Evolutionary conservation across 148 eudicot species (phyloP).

Genomic region (Heliosperma pusillum): DNA sequence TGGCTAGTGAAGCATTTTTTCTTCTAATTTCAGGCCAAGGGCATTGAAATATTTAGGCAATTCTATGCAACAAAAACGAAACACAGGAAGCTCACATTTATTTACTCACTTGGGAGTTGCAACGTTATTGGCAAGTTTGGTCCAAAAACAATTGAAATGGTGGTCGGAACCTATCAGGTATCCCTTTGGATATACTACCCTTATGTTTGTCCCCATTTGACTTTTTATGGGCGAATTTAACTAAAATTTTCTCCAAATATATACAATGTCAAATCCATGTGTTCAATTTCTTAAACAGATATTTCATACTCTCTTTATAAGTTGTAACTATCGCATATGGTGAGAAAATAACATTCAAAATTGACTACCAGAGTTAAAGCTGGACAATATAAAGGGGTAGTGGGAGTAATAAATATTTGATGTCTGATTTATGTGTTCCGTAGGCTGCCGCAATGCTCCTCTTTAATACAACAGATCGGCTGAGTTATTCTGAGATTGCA

Average conservation of each 20-base stretch:
- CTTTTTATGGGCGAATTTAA: no score
- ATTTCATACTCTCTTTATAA: no score
- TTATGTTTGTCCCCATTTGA: no score
- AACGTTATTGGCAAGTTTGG: conserved; percentile 39
- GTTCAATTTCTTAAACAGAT: no score
- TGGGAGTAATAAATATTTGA: no score
- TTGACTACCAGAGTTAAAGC: no score
- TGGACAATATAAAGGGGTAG: no score
- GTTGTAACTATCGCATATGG: no score
- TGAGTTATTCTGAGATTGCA: conserved; percentile 36
- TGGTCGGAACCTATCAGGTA: conserved; percentile 47
- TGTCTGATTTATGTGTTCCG: background rate
- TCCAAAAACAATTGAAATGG: conserved; percentile 37
- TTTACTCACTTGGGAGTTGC: conserved; percentile 48
- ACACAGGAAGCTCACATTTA: conserved; percentile 79
- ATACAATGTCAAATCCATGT: no score
- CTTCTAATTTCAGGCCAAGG: conserved; percentile 45
- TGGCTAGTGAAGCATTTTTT: background rate
- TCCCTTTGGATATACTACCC: no score
- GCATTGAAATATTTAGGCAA: conserved; percentile 70
- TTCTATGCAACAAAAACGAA: conserved; percentile 79
- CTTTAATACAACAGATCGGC: conserved; percentile 37
- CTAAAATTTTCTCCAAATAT: no score
- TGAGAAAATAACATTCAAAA: no score
- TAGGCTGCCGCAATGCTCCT: conserved; percentile 43